These are phyloP conservation scores for Coemansia sp. DNA, from an alignment of 192 early-diverging fungal genomes.

Conservation along the genomic window DNA sequence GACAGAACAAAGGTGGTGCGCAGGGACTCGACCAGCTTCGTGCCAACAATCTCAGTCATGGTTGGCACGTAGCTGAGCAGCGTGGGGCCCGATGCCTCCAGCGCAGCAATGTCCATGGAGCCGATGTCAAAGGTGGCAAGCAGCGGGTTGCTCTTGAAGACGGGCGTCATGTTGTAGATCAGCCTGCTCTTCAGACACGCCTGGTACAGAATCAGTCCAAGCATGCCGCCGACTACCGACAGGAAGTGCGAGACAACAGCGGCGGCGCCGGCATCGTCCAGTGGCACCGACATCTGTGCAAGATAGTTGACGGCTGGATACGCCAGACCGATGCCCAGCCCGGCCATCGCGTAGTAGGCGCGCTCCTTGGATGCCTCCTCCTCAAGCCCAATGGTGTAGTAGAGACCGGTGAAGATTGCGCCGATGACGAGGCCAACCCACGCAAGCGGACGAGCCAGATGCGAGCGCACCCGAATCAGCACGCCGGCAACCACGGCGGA, in stretches of 20 bases:
- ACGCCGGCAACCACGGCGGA: slow-evolving; percentile 25
- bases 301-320: slow-evolving; percentile 33
- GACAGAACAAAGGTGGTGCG: slow-evolving; percentile 42
- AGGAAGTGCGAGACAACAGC: slow-evolving; percentile 46
- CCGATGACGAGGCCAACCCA: slow-evolving; percentile 35
- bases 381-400: slow-evolving; percentile 35
- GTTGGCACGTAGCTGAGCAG: slow-evolving; percentile 28
- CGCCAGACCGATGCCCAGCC: slow-evolving; percentile 36
- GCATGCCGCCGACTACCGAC: slow-evolving; percentile 52
- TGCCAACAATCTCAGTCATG: slow-evolving; percentile 23
- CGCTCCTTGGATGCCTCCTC: slow-evolving; percentile 23
- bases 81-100: slow-evolving; percentile 32
- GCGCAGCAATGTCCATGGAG: slow-evolving; percentile 45
- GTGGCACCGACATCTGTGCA: slow-evolving; percentile 39
- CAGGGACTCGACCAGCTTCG: slow-evolving; percentile 30
- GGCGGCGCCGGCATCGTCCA: slow-evolving; percentile 32
- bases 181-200: slow-evolving; percentile 50
- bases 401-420: slow-evolving; percentile 40
- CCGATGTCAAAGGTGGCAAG: slow-evolving; percentile 30
- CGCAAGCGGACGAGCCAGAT: slow-evolving; percentile 28
- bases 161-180: slow-evolving; percentile 28
- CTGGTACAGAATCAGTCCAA: slow-evolving; percentile 50
- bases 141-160: slow-evolving; percentile 32
- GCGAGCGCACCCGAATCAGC: slow-evolving; percentile 12
- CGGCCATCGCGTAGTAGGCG: slow-evolving; percentile 43